Conservation (phyloP, 208 protist species). For the Leishmania guyanensis region DNA sequence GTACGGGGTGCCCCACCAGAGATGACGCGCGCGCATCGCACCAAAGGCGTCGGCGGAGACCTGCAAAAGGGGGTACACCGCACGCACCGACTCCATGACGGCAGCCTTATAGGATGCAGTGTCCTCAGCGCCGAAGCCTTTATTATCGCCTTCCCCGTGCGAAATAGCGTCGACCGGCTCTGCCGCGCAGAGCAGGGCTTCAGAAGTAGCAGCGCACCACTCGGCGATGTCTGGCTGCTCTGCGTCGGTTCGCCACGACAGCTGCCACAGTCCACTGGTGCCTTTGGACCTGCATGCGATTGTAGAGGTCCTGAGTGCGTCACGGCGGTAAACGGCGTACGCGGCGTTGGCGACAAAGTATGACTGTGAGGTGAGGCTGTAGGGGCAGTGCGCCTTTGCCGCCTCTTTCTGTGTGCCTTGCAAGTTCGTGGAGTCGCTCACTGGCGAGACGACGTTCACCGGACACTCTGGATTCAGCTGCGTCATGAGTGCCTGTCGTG, state of each 20-base stretch:
- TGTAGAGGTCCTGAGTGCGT: background rate
- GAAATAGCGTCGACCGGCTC: background rate
- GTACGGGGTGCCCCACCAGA: slow-evolving; percentile 37
- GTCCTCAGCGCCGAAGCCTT: background rate
- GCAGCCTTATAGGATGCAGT: background rate
- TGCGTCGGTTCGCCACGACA: slow-evolving; percentile 11
- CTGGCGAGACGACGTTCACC: slow-evolving; percentile 6
- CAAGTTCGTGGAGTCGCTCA: background rate
- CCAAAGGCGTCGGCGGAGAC: slow-evolving; percentile 3
- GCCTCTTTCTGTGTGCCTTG: background rate
- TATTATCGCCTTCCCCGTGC: background rate
- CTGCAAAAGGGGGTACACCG: slow-evolving; percentile 18
- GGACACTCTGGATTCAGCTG: slow-evolving; percentile 14
- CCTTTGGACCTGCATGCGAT: background rate
- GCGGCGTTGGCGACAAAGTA: slow-evolving; percentile 31
- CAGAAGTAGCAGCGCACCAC: background rate
- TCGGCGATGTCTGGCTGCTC: background rate
- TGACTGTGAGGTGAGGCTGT: slow-evolving; percentile 14
- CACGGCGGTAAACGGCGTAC: slow-evolving; percentile 29
- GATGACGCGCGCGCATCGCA: slow-evolving; percentile 29
- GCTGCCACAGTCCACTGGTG: slow-evolving; percentile 23
- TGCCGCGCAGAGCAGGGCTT: background rate
- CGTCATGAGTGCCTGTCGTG: slow-evolving; percentile 17
- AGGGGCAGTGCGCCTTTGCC: background rate
- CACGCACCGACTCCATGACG: slow-evolving; percentile 4